Conservation (phyloP, 345 rosid species). For the Populus alba region DNA sequence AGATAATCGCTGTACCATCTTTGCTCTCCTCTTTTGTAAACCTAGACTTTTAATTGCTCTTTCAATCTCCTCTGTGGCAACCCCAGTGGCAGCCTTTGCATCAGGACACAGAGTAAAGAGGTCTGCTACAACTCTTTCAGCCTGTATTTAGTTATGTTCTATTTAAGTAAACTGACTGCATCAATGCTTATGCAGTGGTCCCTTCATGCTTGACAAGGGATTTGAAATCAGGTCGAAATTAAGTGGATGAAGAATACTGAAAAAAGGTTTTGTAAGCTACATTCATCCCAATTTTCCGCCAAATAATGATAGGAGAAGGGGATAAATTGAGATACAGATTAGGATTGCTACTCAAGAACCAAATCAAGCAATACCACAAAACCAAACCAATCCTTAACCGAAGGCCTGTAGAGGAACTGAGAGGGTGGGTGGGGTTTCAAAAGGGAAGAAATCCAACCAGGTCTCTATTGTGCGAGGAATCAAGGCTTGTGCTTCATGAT, state of each 20-base stretch:
- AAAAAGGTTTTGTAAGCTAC: not conserved
- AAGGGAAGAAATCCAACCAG: not conserved
- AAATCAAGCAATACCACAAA: not conserved
- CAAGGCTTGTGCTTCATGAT: not conserved
- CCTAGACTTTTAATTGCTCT: constrained; percentile 51
- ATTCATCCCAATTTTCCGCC: not conserved
- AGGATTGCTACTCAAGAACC: not conserved
- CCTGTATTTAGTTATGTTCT: constrained; percentile 31
- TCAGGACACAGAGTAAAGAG: constrained; percentile 61
- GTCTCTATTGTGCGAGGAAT: too few species aligned
- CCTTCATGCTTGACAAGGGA: not conserved
- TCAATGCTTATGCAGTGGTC: not conserved
- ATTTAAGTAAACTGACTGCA: not conserved
- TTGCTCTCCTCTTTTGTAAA: constrained; percentile 55
- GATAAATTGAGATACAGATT: not conserved
- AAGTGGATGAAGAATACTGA: not conserved
- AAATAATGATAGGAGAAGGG: not conserved
- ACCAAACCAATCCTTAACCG: not conserved
- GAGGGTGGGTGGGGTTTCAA: not conserved
- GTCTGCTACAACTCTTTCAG: constrained; percentile 38
- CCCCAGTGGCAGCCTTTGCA: constrained; percentile 58
- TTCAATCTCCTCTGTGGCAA: constrained; percentile 40
- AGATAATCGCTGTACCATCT: constrained; percentile 54
- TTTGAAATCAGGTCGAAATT: not conserved
- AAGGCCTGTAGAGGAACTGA: not conserved